phyloP scores from a whole-genome alignment of 495 filamentous ascomycete genomes.

The Hypomontagnella monticulosa region DNA sequence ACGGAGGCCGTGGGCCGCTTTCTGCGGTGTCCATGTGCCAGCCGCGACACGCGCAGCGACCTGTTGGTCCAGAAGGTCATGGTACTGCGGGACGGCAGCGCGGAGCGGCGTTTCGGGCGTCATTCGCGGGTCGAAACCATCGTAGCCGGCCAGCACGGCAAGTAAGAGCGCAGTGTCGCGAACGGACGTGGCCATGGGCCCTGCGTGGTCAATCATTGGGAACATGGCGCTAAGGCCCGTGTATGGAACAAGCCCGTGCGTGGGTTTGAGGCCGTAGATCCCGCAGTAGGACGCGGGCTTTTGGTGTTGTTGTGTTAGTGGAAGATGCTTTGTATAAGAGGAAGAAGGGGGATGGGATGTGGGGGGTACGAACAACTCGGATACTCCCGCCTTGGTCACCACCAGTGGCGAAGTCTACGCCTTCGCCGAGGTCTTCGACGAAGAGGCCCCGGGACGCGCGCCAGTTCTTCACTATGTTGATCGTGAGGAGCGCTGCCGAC shows the following conservation, averaged over 20 bases:
- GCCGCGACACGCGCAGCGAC: slow-evolving; percentile 38
- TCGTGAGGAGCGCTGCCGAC: slow-evolving; percentile 57
- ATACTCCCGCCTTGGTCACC: slow-evolving; percentile 65
- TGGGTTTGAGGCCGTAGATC: slow-evolving; percentile 51
- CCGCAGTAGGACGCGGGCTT: slow-evolving; percentile 46
- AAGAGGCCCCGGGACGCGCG: slow-evolving; percentile 14
- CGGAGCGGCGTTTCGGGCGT: slow-evolving; percentile 44
- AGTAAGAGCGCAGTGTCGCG: slow-evolving; percentile 55
- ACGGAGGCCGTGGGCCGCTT: slow-evolving; percentile 49
- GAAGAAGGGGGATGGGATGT: neutral
- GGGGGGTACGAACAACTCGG: slow-evolving; percentile 49
- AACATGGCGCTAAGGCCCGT: slow-evolving; percentile 51
- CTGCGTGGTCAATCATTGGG: slow-evolving; percentile 52
- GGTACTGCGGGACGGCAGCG: slow-evolving; percentile 47
- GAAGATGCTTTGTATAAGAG: neutral
- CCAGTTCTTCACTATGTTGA: slow-evolving; percentile 19
- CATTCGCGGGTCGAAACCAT: slow-evolving; percentile 60
- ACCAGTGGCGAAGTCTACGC: slow-evolving; percentile 62
- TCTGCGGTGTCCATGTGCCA: slow-evolving; percentile 35
- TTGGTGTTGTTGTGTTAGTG: slow-evolving; percentile 3
- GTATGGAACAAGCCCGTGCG: slow-evolving; percentile 44
- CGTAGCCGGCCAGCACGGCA: slow-evolving; percentile 58
- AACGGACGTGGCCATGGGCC: slow-evolving; percentile 53
- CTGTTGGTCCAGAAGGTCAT: slow-evolving; percentile 41
- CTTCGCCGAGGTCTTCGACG: slow-evolving; percentile 29